Percentiles rank a stretch among this genome's conserved stretches.
Conservation (phyloP, 2,329 filamentous ascomycete genomes). For the Phialophora macrospora region DNA sequence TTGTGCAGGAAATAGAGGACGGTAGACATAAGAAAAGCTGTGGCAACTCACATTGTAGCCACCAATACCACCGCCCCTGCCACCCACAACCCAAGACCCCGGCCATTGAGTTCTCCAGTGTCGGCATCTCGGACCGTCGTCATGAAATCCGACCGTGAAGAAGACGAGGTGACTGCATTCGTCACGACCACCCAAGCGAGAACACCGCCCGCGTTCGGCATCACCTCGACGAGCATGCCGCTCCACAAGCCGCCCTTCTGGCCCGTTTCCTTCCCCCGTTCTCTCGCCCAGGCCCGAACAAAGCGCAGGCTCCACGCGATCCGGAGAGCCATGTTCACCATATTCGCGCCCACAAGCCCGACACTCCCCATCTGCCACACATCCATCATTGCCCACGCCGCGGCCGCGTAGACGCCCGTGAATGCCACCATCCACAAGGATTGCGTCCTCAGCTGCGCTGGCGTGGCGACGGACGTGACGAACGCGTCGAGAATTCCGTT, state of each 20-base stretch:
- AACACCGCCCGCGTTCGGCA: slow-evolving; percentile 11
- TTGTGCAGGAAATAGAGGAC: background rate
- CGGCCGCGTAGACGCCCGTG: slow-evolving; percentile 73
- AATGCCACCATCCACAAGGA: slow-evolving; percentile 84
- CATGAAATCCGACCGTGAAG: background rate
- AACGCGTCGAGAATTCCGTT: slow-evolving; percentile 94
- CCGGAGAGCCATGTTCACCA: slow-evolving; percentile 84
- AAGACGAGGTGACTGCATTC: background rate
- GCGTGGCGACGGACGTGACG: slow-evolving; percentile 81
- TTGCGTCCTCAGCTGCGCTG: slow-evolving; percentile 75
- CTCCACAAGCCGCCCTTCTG: background rate
- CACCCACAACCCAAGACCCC: slow-evolving; percentile 16
- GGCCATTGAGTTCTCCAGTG: slow-evolving; percentile 15
- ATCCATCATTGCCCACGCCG: slow-evolving; percentile 64
- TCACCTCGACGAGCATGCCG: background rate
- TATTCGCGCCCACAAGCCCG: slow-evolving; percentile 85
- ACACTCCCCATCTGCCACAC: slow-evolving; percentile 71
- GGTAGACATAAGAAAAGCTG: background rate
- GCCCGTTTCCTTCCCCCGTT: slow-evolving; percentile 3
- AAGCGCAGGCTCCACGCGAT: slow-evolving; percentile 81
- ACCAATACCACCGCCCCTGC: slow-evolving; percentile 24
- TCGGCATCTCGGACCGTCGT: background rate
- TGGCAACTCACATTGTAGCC: slow-evolving; percentile 33
- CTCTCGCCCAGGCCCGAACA: slow-evolving; percentile 54
- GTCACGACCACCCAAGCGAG: background rate